Conservation (phyloP, 2,329 filamentous ascomycete genomes). For the Cladosporium cucumerinum region DNA sequence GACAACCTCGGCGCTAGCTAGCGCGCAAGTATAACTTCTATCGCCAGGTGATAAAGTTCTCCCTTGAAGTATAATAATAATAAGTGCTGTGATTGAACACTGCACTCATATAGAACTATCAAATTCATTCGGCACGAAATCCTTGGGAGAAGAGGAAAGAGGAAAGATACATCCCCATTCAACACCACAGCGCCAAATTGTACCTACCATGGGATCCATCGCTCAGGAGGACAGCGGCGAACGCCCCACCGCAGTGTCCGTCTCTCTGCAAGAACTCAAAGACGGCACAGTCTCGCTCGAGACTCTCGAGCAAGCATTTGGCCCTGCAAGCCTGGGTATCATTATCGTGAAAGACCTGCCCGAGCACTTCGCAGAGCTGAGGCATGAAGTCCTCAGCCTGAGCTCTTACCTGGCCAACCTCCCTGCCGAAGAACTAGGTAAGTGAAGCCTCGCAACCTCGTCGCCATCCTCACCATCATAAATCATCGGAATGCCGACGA, state of each 20-base stretch:
- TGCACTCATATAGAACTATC: no score
- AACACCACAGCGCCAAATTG: background rate
- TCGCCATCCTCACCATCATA: no score
- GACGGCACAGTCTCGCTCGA: constrained; percentile 61
- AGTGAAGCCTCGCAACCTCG: background rate
- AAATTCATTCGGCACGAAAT: no score
- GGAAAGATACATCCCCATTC: background rate
- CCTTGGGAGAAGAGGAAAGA: background rate
- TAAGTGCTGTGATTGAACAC: background rate
- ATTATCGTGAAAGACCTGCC: constrained; percentile 89
- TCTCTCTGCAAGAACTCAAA: constrained; percentile 42
- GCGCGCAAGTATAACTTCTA: no score
- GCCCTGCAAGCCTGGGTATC: constrained; percentile 84
- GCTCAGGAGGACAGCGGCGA: background rate
- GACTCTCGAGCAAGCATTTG: constrained; percentile 75
- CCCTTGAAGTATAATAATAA: no score
- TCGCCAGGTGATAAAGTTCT: no score
- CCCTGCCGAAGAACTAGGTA: constrained; percentile 67
- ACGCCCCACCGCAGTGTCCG: constrained; percentile 39
- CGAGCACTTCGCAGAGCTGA: constrained; percentile 64
- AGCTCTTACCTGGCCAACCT: constrained; percentile 86
- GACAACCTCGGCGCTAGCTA: background rate
- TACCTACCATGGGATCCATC: constrained; percentile 6
- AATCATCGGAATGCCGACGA: background rate
- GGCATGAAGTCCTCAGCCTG: constrained; percentile 74